Conservation (phyloP, 441 rosid species). For the Jatropha multifida region DNA sequence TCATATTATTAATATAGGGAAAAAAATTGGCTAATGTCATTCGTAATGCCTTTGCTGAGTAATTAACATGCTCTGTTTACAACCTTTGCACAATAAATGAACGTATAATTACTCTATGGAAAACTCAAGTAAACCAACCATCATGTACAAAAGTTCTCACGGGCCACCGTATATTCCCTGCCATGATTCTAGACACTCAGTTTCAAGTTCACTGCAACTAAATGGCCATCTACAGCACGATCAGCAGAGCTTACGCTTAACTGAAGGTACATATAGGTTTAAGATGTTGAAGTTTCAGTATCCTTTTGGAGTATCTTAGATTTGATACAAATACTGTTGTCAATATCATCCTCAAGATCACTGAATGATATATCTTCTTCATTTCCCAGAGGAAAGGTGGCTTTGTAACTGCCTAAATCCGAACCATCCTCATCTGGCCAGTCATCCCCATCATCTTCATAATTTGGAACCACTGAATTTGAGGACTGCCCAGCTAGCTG, state of each 20-base stretch:
- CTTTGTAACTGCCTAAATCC: conserved; percentile 47
- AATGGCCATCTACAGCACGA: conserved; percentile 15
- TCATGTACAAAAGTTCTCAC: conserved; percentile 27
- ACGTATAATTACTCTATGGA: conserved; percentile 18
- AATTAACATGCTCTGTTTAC: conserved; percentile 17
- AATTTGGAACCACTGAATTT: conserved; percentile 41
- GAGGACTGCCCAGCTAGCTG: conserved; percentile 29
- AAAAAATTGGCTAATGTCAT: conserved; percentile 1
- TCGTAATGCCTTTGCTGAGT: neutral
- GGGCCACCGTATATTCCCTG: neutral
- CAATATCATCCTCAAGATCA: conserved; percentile 86
- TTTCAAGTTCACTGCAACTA: conserved; percentile 17
- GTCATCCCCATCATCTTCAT: conserved; percentile 77
- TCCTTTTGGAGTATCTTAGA: conserved; percentile 34
- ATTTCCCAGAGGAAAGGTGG: conserved; percentile 45
- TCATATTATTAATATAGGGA: neutral
- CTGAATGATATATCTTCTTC: conserved; percentile 93
- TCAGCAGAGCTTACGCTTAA: conserved; percentile 29
- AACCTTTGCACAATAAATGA: conserved; percentile 27
- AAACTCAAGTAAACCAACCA: conserved; percentile 24
- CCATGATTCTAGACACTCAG: conserved; percentile 9
- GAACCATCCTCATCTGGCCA: conserved; percentile 82
- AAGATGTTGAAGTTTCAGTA: conserved; percentile 27
- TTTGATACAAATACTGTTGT: conserved; percentile 43
- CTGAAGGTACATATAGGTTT: conserved; percentile 18